Conservation (phyloP, 176 grass and related monocot genomes). For the Aegilops speltoides region DNA sequence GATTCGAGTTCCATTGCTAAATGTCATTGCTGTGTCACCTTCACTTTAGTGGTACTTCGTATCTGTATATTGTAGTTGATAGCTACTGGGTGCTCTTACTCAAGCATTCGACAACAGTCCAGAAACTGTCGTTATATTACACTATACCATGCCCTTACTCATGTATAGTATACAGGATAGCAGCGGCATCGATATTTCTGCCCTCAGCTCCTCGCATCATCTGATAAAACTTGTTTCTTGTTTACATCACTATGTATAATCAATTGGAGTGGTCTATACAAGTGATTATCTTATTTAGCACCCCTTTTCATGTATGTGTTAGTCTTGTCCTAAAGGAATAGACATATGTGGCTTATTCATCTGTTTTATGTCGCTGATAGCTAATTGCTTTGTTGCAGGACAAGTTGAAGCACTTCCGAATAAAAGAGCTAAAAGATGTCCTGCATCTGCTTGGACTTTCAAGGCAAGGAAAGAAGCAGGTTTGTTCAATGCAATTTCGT, state of each 20-base stretch:
- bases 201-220: neutral
- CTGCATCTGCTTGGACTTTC: slow-evolving; percentile 68
- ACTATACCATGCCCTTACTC: neutral
- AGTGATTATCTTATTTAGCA: neutral
- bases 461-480: slow-evolving; percentile 90
- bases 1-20: neutral
- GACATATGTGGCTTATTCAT: neutral
- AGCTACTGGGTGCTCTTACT: neutral
- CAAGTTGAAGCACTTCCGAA: slow-evolving; percentile 60
- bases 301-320: neutral
- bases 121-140: neutral
- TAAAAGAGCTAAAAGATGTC: slow-evolving; percentile 95
- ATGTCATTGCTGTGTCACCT: neutral
- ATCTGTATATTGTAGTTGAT: neutral
- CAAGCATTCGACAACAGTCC: neutral
- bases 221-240: neutral
- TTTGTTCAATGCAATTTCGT: slow-evolving; percentile 22
- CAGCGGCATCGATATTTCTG: neutral
- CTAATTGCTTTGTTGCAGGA: slow-evolving; percentile 36
- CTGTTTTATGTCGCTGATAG: slow-evolving; percentile 6
- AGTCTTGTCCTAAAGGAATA: neutral
- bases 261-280: neutral
- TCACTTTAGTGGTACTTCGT: neutral
- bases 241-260: neutral
- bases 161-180: neutral